Percentiles rank a stretch among this genome's conserved stretches.
These are phyloP conservation scores for Lagenaria siceraria DNA, from an alignment of 306 rosid genomes.

Conservation along the genomic window DNA sequence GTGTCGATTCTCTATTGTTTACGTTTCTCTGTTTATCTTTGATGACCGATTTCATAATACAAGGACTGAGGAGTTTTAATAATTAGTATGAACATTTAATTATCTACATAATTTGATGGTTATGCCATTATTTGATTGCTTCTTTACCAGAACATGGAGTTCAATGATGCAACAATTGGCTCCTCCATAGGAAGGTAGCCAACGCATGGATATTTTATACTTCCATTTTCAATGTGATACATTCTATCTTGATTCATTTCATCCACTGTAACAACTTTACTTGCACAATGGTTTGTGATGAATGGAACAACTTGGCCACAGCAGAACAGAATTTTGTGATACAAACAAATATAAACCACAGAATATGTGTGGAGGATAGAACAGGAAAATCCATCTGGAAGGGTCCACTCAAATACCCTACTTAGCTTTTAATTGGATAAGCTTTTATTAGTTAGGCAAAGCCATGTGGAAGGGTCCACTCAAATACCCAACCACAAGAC, in stretches of 20 bases:
- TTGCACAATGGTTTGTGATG: neutral
- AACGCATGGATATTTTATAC: neutral
- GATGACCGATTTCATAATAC: too few relatives aligned
- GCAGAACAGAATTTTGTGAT: neutral
- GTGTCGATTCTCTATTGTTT: too few relatives aligned
- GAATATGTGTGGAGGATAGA: neutral
- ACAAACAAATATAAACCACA: neutral
- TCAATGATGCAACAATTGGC: neutral
- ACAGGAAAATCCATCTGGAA: neutral
- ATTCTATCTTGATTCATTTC: neutral
- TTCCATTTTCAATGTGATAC: neutral
- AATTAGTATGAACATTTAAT: neutral
- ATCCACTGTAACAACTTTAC: neutral
- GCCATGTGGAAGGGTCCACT: neutral
- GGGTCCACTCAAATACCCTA: neutral
- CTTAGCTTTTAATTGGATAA: neutral
- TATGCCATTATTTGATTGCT: neutral
- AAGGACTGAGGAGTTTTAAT: neutral
- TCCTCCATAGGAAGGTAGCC: neutral
- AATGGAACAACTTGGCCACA: neutral
- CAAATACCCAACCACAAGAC: conserved; percentile 1
- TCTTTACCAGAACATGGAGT: neutral
- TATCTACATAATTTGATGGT: neutral
- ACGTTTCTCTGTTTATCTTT: too few relatives aligned
- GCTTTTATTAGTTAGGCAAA: neutral